Evolutionary conservation across 2,329 filamentous ascomycete genomes (phyloP), one percentile per base, ranked within the genome.

Genomic region (Diaporthe sp.): DNA sequence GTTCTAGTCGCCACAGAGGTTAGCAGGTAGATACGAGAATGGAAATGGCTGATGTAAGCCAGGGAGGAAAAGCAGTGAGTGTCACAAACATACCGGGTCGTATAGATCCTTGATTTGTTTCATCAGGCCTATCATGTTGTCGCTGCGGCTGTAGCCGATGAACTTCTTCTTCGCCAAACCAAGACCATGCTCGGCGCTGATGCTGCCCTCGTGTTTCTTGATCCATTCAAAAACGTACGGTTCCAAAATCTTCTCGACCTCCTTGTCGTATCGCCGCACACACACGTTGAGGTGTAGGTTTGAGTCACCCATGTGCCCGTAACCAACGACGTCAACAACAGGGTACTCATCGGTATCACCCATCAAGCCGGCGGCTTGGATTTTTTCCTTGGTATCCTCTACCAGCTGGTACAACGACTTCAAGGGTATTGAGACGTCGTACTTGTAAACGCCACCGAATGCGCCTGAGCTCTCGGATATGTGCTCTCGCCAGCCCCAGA

Each of bases 201-300:
- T 98, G 84, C 95, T 98, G 77, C 97, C 97, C 78, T 93, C 93
- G 63, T 94, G 90, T 87, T 95, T 92, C 80, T 93, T 89, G 79
- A 98, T 96, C 97, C 97, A 99, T 86, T 99, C 95, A 82, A 98
- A 99, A 34, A 99, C 95, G 86, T 94, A 99, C 0, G 97, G 97
- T 87, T 99, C 97, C 53, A 99, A 89, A 37, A 91, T 88, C 84
- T 94, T 91, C 86, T 99, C 97, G 37, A 99, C 95, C 74, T 91
- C 88, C 85, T 96, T 94, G 84, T 97, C 95, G 85, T 97, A 98
- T 77, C 93, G 87, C 77, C 96, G 88, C 25, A 95, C 94, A 1
- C 94, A 90, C 47, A 99, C 91, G 85, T 99, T 99, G 79, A 99
- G 88, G 85, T 99, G 97, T 78, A 99, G 86, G 85, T 99, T 99